Evolutionary conservation across 257 asterid species (phyloP).

Genomic region (Leonotis leonurus): DNA sequence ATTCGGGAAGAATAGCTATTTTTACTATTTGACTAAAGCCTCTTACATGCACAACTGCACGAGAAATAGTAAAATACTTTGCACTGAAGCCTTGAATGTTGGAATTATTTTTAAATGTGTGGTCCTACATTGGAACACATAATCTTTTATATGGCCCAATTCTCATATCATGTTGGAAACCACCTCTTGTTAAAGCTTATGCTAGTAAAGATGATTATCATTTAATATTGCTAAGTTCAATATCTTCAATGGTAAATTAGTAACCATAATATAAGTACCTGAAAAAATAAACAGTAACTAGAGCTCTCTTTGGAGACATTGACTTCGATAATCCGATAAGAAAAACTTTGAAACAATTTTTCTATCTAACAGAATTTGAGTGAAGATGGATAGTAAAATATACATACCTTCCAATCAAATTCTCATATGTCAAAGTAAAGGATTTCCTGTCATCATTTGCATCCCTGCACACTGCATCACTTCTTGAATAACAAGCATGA

Average conservation of each 20-base stretch:
- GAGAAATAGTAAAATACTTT: not conserved
- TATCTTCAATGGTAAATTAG: not conserved
- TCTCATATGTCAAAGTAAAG: conserved; percentile 56
- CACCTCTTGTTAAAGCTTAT: not conserved
- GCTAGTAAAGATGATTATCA: not conserved
- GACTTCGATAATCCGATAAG: conserved; percentile 1
- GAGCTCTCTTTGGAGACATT: not conserved
- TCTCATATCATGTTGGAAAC: not conserved
- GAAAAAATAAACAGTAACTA: not conserved
- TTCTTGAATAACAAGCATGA: conserved; percentile 82
- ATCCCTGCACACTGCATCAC: conserved; percentile 31
- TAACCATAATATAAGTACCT: not conserved
- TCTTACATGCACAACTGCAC: not conserved
- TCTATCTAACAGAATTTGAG: conserved; percentile 4
- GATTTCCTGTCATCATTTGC: conserved; percentile 54
- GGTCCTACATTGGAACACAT: not conserved
- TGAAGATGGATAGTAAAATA: not conserved
- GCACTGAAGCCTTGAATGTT: not conserved
- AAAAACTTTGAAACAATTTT: conserved; percentile 4
- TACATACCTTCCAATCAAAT: conserved; percentile 51
- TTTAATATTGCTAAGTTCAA: not conserved
- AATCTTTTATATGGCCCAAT: not conserved
- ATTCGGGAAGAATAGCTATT: not conserved
- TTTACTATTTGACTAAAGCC: not conserved
- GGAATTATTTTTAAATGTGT: not conserved